Base-by-base conservation (phyloP, 306 rosid genomes). In the Boehmeria nivea region DNA sequence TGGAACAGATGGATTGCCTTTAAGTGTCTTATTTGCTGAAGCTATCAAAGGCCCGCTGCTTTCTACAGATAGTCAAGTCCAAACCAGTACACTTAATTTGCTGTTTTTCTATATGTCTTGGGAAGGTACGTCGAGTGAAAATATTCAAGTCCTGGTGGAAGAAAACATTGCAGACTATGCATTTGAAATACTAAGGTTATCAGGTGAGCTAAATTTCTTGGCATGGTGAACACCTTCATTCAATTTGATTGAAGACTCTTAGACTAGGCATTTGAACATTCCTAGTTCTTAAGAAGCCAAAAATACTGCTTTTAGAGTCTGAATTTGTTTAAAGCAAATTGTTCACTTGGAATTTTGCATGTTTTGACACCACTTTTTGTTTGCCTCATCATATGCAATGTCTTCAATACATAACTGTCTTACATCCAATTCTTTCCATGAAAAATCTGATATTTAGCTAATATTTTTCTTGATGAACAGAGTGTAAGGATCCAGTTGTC, bases 41-140 rank as follows among this genome's bases (percentile, higher is more conserved):
- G 98, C 98, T 68, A 81, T 91, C 69, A 87, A 91, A 66, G 95
- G 96, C 21, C 95, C 98, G 46, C 72, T 91, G 42, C 91, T 91
- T 64, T 84, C 98, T 8, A 78, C 93, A 8, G 79, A 84, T 50
- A 80, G 54, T 69, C 81, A 84, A 75, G 95, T 91, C 71, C 96
- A 84, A 76, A 70, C 72, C 58, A 68, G 83, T 80, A 69, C 96
- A 44, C 55, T 91, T 26, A 86, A 76, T 67, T 67, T 91, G 55
- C 82, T 82, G 17, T 66, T 82, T 75, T 72, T 75, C 66, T 87
- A 84, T 73, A 62, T 87, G 78, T 78, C 93, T 72, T 76, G 82
- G 52, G 75, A 72, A 46, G 78, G 73, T 19, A 60, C 81, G 61
- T 72, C 89, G 50, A 66, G 57, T 64, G 61, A 83, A 64, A 81